phyloP scores from a whole-genome alignment of 2,329 filamentous ascomycete species.

The Phialophora tarda region DNA sequence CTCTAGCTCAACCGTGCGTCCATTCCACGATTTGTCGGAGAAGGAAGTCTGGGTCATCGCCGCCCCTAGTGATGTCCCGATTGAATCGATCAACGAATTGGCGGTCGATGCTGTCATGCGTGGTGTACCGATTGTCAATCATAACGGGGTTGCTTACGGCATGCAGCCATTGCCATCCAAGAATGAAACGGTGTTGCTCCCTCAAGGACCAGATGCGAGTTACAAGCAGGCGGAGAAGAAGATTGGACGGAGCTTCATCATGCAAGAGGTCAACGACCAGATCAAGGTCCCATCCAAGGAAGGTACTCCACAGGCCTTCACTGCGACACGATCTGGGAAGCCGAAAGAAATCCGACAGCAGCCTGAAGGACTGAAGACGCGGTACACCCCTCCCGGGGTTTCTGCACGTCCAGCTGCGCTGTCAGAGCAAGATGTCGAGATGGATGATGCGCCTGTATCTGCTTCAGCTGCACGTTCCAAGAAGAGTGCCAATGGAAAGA shows the following conservation, averaged over 20 bases:
- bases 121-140: conserved; percentile 50
- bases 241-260: conserved; percentile 39
- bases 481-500: background rate
- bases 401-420: conserved; percentile 1
- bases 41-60: conserved; percentile 58
- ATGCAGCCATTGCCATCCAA: conserved; percentile 26
- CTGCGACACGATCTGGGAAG: conserved; percentile 35
- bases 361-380: conserved; percentile 52
- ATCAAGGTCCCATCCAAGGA: conserved; percentile 11
- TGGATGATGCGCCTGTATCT: conserved; percentile 23
- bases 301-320: conserved; percentile 27
- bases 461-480: conserved; percentile 14
- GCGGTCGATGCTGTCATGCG: conserved; percentile 49
- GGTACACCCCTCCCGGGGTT: conserved; percentile 51
- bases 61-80: conserved; percentile 51
- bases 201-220: conserved; percentile 39
- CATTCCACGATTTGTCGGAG: conserved; percentile 42
- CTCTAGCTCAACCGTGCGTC: conserved; percentile 16
- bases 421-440: conserved; percentile 24
- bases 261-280: conserved; percentile 29
- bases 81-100: conserved; percentile 53
- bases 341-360: conserved; percentile 49
- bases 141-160: conserved; percentile 48
- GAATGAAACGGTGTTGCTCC: conserved; percentile 46
- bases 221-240: conserved; percentile 33